phyloP scores from a whole-genome alignment of 768 basidiomycete species.

The Nevesoporus exiguus region DNA sequence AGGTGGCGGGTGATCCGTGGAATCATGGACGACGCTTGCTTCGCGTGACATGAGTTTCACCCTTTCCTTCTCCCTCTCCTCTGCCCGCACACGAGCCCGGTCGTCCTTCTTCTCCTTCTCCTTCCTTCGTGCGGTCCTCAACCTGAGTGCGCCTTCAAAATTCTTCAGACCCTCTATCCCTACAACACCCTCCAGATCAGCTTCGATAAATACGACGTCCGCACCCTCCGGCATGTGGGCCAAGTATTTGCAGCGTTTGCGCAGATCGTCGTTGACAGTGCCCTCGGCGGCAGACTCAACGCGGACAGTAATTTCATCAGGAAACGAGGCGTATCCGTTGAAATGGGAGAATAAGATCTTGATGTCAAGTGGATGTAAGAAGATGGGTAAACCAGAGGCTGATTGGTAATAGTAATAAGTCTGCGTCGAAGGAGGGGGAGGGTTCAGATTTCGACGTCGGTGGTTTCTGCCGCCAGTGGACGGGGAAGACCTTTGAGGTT shows the following conservation, averaged over 20 bases:
- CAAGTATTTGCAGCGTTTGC: conserved; percentile 94
- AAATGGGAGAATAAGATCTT: conserved; percentile 87
- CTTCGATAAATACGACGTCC: conserved; percentile 92
- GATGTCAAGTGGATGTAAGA: conserved; percentile 94
- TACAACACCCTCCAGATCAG: conserved; percentile 76
- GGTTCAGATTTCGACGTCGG: conserved; percentile 75
- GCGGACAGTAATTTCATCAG: conserved; percentile 74
- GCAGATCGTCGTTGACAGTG: conserved; percentile 87
- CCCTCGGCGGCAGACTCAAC: conserved; percentile 75
- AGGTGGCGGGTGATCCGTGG: conserved; percentile 6
- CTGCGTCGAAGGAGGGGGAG: conserved; percentile 81
- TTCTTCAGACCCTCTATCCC: conserved; percentile 70
- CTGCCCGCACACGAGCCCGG: conserved; percentile 71
- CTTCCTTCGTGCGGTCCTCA: conserved; percentile 67
- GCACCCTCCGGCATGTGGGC: conserved; percentile 87
- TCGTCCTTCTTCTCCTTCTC: conserved; percentile 89
- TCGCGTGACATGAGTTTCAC: conserved; percentile 30
- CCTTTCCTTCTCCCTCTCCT: conserved; percentile 69
- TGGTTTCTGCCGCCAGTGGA: conserved; percentile 39
- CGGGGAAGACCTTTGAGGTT: conserved; percentile 5
- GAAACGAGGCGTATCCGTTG: conserved; percentile 76
- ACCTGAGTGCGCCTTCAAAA: conserved; percentile 80
- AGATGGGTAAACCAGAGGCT: conserved; percentile 84
- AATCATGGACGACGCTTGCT: conserved; percentile 10
- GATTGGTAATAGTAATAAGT: conserved; percentile 97